phyloP scores from a whole-genome alignment of 2,329 filamentous ascomycete genomes.

The Sclerotinia borealis region DNA sequence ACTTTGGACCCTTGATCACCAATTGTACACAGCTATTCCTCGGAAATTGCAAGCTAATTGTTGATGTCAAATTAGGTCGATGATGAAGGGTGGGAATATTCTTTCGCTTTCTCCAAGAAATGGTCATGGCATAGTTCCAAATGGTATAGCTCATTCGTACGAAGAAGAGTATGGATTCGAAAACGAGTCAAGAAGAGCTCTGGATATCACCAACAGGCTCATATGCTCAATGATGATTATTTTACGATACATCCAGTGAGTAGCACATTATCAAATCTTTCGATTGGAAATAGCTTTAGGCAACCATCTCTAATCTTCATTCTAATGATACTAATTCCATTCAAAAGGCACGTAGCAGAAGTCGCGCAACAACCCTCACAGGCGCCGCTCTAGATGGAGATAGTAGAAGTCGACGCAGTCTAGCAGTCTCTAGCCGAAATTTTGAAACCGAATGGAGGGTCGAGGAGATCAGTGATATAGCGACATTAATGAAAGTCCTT shows the following conservation, averaged over 20 bases:
- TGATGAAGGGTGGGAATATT: slow-evolving; percentile 94
- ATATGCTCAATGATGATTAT: slow-evolving; percentile 70
- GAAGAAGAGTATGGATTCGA: slow-evolving; percentile 80
- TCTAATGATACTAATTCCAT: background rate
- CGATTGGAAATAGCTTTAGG: too few relatives aligned
- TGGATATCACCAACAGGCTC: slow-evolving; percentile 44
- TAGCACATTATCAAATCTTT: slow-evolving; percentile 26
- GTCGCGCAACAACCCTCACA: slow-evolving; percentile 30
- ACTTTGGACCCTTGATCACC: background rate
- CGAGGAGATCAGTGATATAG: slow-evolving; percentile 53
- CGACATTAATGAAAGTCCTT: slow-evolving; percentile 59
- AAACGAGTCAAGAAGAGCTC: slow-evolving; percentile 61
- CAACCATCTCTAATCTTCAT: background rate
- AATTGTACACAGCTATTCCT: background rate
- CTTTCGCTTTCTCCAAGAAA: slow-evolving; percentile 69
- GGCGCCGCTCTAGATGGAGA: slow-evolving; percentile 11
- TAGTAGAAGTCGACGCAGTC: slow-evolving; percentile 21
- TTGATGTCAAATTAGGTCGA: slow-evolving; percentile 40
- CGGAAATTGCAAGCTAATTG: background rate
- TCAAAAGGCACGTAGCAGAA: slow-evolving; percentile 36
- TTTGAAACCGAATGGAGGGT: slow-evolving; percentile 40
- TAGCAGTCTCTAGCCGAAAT: slow-evolving; percentile 26
- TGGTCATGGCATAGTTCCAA: slow-evolving; percentile 84
- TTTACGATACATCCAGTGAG: slow-evolving; percentile 64
- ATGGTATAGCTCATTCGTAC: slow-evolving; percentile 95